Percentiles rank a stretch among this genome's conserved stretches.
Evolutionary conservation across 495 filamentous ascomycete genomes (phyloP).

Genomic region (Amniculicola lignicola): DNA sequence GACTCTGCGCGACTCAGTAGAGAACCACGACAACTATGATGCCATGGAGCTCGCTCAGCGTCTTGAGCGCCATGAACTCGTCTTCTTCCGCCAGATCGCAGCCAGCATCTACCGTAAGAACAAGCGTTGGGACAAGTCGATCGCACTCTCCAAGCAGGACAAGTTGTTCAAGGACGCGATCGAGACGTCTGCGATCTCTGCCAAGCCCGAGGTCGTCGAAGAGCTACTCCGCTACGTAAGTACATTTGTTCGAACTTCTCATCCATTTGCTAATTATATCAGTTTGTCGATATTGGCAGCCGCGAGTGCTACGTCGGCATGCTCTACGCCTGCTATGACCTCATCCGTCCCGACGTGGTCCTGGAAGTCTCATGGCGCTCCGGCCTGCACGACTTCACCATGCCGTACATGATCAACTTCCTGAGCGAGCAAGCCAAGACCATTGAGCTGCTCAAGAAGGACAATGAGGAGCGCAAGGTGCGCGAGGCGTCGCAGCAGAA

Average conservation of each 20-base stretch:
- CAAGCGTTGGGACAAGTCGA: slow-evolving; percentile 99
- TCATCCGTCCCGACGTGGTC: slow-evolving; percentile 86
- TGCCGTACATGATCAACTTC: slow-evolving; percentile 99
- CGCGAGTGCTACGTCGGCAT: slow-evolving; percentile 99
- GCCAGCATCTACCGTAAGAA: slow-evolving; percentile 99
- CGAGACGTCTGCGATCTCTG: slow-evolving; percentile 94
- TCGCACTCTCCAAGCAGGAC: slow-evolving; percentile 96
- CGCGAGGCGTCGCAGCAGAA: slow-evolving; percentile 82
- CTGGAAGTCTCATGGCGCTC: slow-evolving; percentile 97
- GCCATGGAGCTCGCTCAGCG: slow-evolving; percentile 90
- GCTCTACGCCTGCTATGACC: slow-evolving; percentile 97
- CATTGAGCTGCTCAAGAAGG: slow-evolving; percentile 80
- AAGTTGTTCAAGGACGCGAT: slow-evolving; percentile 99
- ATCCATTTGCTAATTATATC: slow-evolving; percentile 30
- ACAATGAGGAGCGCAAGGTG: slow-evolving; percentile 95
- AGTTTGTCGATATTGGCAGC: slow-evolving; percentile 99
- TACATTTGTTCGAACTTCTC: slow-evolving; percentile 33
- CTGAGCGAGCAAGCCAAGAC: slow-evolving; percentile 84
- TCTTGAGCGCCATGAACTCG: slow-evolving; percentile 91
- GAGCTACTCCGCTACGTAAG: slow-evolving; percentile 95
- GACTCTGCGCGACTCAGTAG: slow-evolving; percentile 93
- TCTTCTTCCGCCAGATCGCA: slow-evolving; percentile 99
- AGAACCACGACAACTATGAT: slow-evolving; percentile 99
- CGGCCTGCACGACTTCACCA: slow-evolving; percentile 92
- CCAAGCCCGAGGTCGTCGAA: slow-evolving; percentile 87